These are phyloP conservation scores for Lactuca sativa DNA, from an alignment of 129 eudicot species.

Conservation along the genomic window DNA sequence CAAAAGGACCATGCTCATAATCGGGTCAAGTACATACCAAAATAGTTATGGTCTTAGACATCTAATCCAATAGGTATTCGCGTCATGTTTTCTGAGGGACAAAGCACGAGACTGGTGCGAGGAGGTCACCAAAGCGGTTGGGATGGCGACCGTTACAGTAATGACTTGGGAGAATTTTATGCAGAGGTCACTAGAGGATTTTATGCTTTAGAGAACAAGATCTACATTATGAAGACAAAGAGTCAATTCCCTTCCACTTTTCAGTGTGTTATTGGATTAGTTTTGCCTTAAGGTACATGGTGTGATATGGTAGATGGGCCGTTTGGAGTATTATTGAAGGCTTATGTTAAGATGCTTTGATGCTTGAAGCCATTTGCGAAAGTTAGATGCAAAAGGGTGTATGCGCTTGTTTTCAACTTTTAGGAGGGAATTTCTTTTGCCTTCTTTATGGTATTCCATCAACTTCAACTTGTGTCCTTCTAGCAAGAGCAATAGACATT, in stretches of 20 bases:
- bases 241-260: slow-evolving; percentile 35
- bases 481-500: slow-evolving; percentile 8
- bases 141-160: no score
- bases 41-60: no score
- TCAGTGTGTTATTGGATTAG: not conserved
- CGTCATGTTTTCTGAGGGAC: no score
- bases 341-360: slow-evolving; percentile 31
- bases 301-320: slow-evolving; percentile 14
- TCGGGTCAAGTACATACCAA: no score
- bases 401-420: slow-evolving; percentile 30
- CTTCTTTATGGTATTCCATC: slow-evolving; percentile 30
- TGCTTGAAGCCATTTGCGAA: slow-evolving; percentile 38
- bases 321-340: slow-evolving; percentile 27
- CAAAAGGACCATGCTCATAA: no score
- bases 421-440: slow-evolving; percentile 13
- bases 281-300: slow-evolving; percentile 8
- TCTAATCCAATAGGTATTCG: no score
- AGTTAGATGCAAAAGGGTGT: slow-evolving; percentile 32
- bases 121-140: no score
- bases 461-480: slow-evolving; percentile 26
- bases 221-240: slow-evolving; percentile 18
- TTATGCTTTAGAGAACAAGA: slow-evolving; percentile 17
- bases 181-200: no score
- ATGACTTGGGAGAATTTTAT: no score
- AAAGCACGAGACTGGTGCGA: no score